Percentiles rank a stretch among this genome's conserved stretches.
Conservation (phyloP, 2,329 filamentous ascomycete species). For the Myriosclerotinia scirpicola region DNA sequence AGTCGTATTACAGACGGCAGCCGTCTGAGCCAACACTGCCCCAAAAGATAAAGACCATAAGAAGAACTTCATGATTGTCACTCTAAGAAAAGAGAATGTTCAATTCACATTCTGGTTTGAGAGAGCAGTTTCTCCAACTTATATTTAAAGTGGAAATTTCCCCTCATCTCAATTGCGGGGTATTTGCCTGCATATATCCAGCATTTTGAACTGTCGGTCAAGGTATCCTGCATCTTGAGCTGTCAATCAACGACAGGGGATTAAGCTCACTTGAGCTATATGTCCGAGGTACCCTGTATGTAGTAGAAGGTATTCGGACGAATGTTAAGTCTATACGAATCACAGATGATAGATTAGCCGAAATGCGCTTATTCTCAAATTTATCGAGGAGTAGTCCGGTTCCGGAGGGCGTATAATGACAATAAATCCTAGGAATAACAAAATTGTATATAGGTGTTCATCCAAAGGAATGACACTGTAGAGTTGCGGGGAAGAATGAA, state of each 20-base stretch:
- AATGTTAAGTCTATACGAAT: too few relatives aligned
- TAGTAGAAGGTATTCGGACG: too few relatives aligned
- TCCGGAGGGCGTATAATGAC: too few relatives aligned
- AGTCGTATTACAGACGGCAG: neutral
- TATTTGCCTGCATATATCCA: conserved; percentile 1
- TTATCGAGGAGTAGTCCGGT: too few relatives aligned
- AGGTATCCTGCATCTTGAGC: neutral
- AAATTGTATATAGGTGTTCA: too few relatives aligned
- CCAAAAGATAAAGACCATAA: conserved; percentile 12
- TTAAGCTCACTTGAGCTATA: conserved; percentile 5
- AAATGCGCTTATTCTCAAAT: too few relatives aligned
- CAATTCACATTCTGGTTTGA: too few relatives aligned
- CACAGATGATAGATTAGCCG: too few relatives aligned
- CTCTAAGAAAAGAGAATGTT: neutral
- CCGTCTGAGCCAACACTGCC: neutral
- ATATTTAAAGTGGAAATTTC: neutral
- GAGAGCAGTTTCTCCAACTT: neutral
- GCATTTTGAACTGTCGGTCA: conserved; percentile 5
- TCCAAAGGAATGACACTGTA: too few relatives aligned
- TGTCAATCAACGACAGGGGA: neutral
- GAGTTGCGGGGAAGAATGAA: too few relatives aligned
- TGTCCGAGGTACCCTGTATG: neutral
- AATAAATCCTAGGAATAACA: too few relatives aligned
- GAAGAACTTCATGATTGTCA: conserved; percentile 16
- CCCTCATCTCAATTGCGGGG: conserved; percentile 8